phyloP scores from a whole-genome alignment of 1,284 basidiomycete genomes.

The Cryptococcus sp. region DNA sequence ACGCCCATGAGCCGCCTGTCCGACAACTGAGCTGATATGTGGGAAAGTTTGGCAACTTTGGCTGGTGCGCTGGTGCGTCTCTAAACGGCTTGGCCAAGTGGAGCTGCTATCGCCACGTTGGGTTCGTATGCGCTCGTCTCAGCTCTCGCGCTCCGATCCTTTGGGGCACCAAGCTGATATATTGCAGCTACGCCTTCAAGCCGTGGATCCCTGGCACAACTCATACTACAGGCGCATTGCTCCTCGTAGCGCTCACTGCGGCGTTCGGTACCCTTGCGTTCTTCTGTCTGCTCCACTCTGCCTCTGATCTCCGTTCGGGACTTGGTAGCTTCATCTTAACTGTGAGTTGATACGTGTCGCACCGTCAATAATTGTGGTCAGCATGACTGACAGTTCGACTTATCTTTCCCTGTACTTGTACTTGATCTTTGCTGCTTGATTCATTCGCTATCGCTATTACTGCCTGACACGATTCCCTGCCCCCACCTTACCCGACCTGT shows the following conservation, averaged over 20 bases:
- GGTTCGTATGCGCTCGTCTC: slow-evolving; percentile 19
- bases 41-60: slow-evolving; percentile 35
- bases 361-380: too few species aligned
- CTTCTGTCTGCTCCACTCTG: slow-evolving; percentile 27
- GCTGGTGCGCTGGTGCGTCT: slow-evolving; percentile 24
- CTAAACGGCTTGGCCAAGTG: slow-evolving; percentile 4
- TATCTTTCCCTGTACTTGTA: not conserved
- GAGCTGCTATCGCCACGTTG: slow-evolving; percentile 26
- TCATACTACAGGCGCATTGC: slow-evolving; percentile 36
- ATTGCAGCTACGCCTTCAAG: slow-evolving; percentile 29
- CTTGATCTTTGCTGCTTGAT: not conserved
- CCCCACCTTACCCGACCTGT: not conserved
- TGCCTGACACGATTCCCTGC: not conserved
- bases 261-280: slow-evolving; percentile 36
- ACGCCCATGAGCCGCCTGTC: not conserved
- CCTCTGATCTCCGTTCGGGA: slow-evolving; percentile 26
- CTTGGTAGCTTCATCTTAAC: slow-evolving; percentile 29
- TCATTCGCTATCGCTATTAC: not conserved
- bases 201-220: slow-evolving; percentile 30
- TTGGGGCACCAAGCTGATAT: not conserved
- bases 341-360: slow-evolving; percentile 24
- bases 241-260: slow-evolving; percentile 44
- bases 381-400: too few species aligned
- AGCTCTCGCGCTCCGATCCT: not conserved
- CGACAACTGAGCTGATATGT: not conserved